These are phyloP conservation scores for Pestalotiopsis sp. DNA, from an alignment of 2,329 filamentous ascomycete genomes.

Conservation along the genomic window DNA sequence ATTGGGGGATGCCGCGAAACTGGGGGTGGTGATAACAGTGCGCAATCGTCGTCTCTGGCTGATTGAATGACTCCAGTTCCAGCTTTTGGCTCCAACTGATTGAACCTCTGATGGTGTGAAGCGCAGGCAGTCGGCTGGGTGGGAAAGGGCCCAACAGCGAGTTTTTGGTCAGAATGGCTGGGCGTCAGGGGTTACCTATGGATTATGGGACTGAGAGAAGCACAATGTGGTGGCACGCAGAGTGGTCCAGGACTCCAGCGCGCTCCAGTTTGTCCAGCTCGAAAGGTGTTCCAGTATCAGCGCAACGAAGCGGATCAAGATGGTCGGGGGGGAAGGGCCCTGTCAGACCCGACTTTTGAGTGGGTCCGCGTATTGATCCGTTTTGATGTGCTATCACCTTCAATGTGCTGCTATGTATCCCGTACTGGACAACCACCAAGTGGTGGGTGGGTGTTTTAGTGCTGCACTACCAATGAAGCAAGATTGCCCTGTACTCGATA, in stretches of 20 bases:
- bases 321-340: neutral
- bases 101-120: slow-evolving; percentile 8
- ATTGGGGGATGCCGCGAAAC: neutral
- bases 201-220: neutral
- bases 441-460: neutral
- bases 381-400: neutral
- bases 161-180: slow-evolving; percentile 4
- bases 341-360: neutral
- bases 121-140: neutral
- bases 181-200: slow-evolving; percentile 3
- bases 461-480: neutral
- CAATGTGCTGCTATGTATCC: neutral
- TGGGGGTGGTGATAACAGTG: neutral
- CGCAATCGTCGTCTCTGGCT: neutral
- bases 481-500: neutral
- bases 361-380: neutral
- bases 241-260: neutral
- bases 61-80: slow-evolving; percentile 1
- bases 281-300: slow-evolving; percentile 3
- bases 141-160: too few species aligned
- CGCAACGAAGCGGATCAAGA: slow-evolving; percentile 5
- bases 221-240: neutral
- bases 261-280: neutral
- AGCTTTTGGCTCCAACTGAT: neutral
- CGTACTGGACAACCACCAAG: neutral